These are phyloP conservation scores for Mortierella sp. DNA, from an alignment of 371 early-diverging fungal genomes.

Conservation along the genomic window DNA sequence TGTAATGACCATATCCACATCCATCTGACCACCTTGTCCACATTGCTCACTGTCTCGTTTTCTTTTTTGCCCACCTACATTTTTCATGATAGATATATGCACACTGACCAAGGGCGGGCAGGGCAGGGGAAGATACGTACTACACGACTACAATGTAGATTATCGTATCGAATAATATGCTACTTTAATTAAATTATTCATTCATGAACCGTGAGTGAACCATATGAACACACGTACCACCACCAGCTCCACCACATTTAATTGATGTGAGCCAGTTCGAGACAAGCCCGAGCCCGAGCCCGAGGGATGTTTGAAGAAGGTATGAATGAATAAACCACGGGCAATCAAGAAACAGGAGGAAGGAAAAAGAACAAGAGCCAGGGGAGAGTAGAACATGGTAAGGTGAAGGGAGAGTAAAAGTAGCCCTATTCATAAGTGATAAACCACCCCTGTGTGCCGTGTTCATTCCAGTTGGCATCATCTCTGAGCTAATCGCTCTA, in stretches of 20 bases:
- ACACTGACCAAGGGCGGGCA: neutral
- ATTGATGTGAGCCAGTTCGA: neutral
- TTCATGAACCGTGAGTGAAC: neutral
- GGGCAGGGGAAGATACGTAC: too few species aligned
- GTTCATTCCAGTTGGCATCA: slow-evolving; percentile 26
- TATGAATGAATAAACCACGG: too few species aligned
- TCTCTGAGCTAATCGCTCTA: neutral
- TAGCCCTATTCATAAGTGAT: too few species aligned
- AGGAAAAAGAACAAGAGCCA: too few species aligned
- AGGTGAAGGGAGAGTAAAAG: too few species aligned
- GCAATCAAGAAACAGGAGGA: too few species aligned
- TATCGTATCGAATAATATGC: neutral
- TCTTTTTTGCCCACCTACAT: neutral
- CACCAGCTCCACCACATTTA: neutral
- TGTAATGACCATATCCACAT: neutral
- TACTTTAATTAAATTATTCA: neutral
- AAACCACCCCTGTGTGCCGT: neutral
- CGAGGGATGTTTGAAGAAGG: too few species aligned
- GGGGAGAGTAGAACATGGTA: too few species aligned
- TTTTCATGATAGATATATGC: neutral
- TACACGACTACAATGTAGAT: neutral
- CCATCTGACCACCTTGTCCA: neutral
- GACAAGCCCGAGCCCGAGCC: too few species aligned
- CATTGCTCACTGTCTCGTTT: neutral
- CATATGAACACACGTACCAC: slow-evolving; percentile 4